Evolutionary conservation across 805 yeast genomes (phyloP).

Genomic region (Lachancea lanzarotensis): DNA sequence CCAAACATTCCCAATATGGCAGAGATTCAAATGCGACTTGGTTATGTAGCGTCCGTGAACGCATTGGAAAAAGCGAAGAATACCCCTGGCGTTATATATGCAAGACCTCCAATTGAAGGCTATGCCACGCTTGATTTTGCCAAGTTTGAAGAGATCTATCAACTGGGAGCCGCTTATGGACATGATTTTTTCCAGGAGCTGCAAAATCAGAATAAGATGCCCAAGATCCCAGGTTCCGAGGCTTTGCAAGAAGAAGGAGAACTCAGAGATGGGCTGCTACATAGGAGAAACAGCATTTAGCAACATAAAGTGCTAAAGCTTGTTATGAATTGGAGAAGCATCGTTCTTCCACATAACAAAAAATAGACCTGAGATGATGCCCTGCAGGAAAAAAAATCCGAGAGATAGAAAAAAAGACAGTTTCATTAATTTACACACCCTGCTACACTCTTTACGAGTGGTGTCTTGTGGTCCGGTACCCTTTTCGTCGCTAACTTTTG

Average conservation of each 20-base stretch:
- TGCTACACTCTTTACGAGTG: neutral
- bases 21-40: conserved; percentile 86
- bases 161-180: conserved; percentile 75
- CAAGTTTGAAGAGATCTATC: conserved; percentile 82
- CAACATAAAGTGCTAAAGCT: neutral
- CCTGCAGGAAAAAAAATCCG: neutral
- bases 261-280: conserved; percentile 30
- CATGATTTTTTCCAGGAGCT: conserved; percentile 47
- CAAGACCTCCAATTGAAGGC: conserved; percentile 90
- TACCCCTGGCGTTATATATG: conserved; percentile 77
- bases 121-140: conserved; percentile 90
- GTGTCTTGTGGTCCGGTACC: neutral
- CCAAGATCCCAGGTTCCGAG: conserved; percentile 51
- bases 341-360: neutral
- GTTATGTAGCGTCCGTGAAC: conserved; percentile 91
- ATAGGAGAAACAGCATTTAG: conserved; percentile 58
- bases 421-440: conserved; percentile 1
- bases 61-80: conserved; percentile 83
- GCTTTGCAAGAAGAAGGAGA: conserved; percentile 20
- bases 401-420: neutral
- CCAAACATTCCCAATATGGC: conserved; percentile 93
- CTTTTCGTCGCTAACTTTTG: neutral
- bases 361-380: neutral
- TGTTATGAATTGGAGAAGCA: neutral
- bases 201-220: conserved; percentile 48